Evolutionary conservation across 2,329 filamentous ascomycete species (phyloP).

Genomic region (Teratosphaeriaceae sp.): DNA sequence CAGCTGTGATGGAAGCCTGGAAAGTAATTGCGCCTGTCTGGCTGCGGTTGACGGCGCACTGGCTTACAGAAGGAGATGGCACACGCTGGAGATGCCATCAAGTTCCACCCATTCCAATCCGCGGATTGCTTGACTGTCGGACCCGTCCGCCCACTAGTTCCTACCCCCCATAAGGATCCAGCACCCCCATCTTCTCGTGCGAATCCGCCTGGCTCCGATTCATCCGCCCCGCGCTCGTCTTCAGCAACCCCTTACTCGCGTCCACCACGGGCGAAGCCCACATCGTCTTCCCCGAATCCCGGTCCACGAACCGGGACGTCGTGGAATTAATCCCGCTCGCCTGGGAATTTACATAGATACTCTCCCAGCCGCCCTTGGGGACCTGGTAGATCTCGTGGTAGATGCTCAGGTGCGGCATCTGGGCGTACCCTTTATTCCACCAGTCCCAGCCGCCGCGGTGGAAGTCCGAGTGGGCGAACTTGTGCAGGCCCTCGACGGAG

Average conservation of each 20-base stretch:
- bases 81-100: too few relatives aligned
- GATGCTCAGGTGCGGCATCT: constrained; percentile 40
- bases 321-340: constrained; percentile 28
- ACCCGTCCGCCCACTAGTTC: too few relatives aligned
- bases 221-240: constrained; percentile 28
- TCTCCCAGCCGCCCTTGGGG: constrained; percentile 30
- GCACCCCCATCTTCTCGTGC: constrained; percentile 20
- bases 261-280: constrained; percentile 29
- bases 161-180: not conserved
- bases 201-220: constrained; percentile 21
- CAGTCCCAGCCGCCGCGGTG: constrained; percentile 48
- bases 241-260: constrained; percentile 28
- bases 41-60: too few relatives aligned
- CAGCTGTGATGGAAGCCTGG: constrained; percentile 51
- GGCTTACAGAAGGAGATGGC: too few relatives aligned
- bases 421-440: constrained; percentile 34
- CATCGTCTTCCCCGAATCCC: constrained; percentile 17
- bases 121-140: too few relatives aligned
- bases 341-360: constrained; percentile 41
- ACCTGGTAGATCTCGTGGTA: constrained; percentile 43
- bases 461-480: constrained; percentile 44
- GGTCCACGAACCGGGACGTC: constrained; percentile 15
- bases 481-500: constrained; percentile 42
- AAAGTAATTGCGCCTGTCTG: constrained; percentile 72
- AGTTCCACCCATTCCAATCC: too few relatives aligned